Conservation (phyloP, 2,329 filamentous ascomycete species). For the Fusarium aywerte region DNA sequence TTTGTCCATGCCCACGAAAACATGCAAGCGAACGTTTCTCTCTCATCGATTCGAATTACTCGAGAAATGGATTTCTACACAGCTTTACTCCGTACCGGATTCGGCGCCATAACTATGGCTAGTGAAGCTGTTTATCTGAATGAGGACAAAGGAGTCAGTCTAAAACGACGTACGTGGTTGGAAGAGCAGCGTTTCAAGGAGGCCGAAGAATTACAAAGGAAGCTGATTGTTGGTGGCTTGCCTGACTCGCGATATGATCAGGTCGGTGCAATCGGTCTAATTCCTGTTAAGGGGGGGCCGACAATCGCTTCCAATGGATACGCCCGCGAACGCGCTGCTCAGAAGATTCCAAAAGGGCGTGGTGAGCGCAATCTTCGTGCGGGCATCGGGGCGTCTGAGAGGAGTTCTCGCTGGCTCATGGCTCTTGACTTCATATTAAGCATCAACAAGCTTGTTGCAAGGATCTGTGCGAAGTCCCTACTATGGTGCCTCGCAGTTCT, state of each 20-base stretch:
- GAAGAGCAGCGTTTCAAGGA: constrained; percentile 88
- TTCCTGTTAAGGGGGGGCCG: constrained; percentile 63
- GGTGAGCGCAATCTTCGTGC: constrained; percentile 62
- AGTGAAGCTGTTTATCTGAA: constrained; percentile 97
- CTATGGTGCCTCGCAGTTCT: constrained; percentile 69
- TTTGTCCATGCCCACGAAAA: constrained; percentile 81
- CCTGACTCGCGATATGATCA: constrained; percentile 63
- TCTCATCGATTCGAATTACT: constrained; percentile 82
- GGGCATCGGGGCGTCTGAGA: constrained; percentile 82
- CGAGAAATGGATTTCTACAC: constrained; percentile 97
- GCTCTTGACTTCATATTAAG: constrained; percentile 80
- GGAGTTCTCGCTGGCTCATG: constrained; percentile 81
- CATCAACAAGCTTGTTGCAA: constrained; percentile 64
- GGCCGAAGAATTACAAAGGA: constrained; percentile 69
- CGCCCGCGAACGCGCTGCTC: constrained; percentile 74
- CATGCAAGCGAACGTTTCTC: constrained; percentile 89
- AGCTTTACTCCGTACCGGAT: constrained; percentile 84
- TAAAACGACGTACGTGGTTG: constrained; percentile 86
- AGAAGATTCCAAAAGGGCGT: constrained; percentile 62
- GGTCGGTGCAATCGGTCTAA: constrained; percentile 64
- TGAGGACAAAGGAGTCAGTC: constrained; percentile 80
- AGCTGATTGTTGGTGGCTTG: constrained; percentile 60
- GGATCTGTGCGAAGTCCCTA: constrained; percentile 47
- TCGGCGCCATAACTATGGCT: constrained; percentile 88
- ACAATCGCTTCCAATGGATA: constrained; percentile 66